phyloP scores from a whole-genome alignment of 2,329 filamentous ascomycete species.

The Xylaria sp. region DNA sequence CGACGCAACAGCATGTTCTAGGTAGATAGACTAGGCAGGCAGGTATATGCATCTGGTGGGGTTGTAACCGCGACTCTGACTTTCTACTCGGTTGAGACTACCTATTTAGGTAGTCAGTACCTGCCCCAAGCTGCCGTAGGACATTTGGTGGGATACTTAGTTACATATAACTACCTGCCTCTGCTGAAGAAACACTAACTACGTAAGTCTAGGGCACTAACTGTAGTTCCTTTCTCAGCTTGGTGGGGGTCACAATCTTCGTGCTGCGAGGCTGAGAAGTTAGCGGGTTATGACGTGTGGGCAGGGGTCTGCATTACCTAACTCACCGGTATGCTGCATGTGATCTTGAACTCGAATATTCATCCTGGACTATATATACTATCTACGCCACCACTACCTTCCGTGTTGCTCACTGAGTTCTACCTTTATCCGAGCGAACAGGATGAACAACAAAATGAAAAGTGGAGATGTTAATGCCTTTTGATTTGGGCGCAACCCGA shows the following conservation, averaged over 20 bases:
- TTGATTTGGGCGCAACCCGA: conserved; percentile 26
- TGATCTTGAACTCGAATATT: background rate
- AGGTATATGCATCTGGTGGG: background rate
- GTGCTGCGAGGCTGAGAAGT: background rate
- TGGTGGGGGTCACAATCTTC: background rate
- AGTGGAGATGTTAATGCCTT: conserved; percentile 1
- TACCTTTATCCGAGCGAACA: conserved; percentile 7
- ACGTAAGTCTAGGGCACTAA: background rate
- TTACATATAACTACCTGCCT: background rate
- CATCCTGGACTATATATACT: background rate
- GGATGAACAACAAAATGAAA: conserved; percentile 22
- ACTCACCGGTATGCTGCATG: background rate
- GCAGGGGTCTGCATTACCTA: conserved; percentile 5
- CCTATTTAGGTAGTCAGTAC: background rate
- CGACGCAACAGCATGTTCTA: conserved; percentile 33
- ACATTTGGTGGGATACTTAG: too few relatives aligned
- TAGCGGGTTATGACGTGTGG: conserved; percentile 20
- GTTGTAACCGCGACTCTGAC: background rate
- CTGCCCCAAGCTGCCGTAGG: too few relatives aligned
- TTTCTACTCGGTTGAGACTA: background rate
- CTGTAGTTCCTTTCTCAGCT: background rate
- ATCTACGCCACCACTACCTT: background rate
- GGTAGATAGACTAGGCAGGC: conserved; percentile 1
- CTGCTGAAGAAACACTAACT: background rate
- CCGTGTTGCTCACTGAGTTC: background rate